phyloP scores from a whole-genome alignment of 1,284 basidiomycete genomes.

The Porogramme epimiltina region DNA sequence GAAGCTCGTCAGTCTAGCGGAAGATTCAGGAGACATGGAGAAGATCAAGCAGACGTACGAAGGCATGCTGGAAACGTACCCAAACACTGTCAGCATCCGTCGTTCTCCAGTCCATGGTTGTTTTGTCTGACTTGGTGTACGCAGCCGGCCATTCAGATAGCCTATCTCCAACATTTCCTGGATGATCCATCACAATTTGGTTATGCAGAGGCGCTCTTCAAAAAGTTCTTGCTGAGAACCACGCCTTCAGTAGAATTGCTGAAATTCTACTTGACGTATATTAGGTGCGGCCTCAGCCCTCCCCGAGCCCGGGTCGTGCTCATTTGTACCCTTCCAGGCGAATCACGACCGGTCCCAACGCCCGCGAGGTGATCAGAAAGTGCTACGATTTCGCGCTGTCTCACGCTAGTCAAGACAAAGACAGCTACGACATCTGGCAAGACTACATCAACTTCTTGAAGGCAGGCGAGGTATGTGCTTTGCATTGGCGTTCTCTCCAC shows the following conservation, averaged over 20 bases:
- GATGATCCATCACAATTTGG: constrained; percentile 53
- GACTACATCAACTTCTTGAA: constrained; percentile 87
- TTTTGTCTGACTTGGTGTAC: constrained; percentile 19
- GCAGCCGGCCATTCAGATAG: constrained; percentile 75
- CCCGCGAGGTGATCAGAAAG: constrained; percentile 78
- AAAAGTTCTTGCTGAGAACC: constrained; percentile 70
- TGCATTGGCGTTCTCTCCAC: no score
- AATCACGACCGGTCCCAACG: constrained; percentile 51
- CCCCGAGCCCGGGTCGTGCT: background rate
- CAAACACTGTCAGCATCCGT: constrained; percentile 64
- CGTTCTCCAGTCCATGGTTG: constrained; percentile 8
- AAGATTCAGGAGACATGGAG: constrained; percentile 66
- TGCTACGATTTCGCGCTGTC: constrained; percentile 94
- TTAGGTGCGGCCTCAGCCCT: constrained; percentile 53
- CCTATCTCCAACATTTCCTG: constrained; percentile 82
- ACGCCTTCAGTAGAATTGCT: constrained; percentile 87
- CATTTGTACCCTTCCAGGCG: constrained; percentile 27
- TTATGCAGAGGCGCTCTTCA: constrained; percentile 79
- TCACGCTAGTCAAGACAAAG: constrained; percentile 86
- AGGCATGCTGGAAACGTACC: constrained; percentile 73
- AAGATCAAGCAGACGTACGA: constrained; percentile 75
- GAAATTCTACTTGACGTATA: constrained; percentile 84
- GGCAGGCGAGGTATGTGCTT: constrained; percentile 65
- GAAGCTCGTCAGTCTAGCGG: constrained; percentile 65
- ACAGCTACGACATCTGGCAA: constrained; percentile 75